Evolutionary conservation across 352 stramenopile genomes (phyloP), one percentile per base, ranked within the genome.

Genomic region (Phytopythium oedochilum): DNA sequence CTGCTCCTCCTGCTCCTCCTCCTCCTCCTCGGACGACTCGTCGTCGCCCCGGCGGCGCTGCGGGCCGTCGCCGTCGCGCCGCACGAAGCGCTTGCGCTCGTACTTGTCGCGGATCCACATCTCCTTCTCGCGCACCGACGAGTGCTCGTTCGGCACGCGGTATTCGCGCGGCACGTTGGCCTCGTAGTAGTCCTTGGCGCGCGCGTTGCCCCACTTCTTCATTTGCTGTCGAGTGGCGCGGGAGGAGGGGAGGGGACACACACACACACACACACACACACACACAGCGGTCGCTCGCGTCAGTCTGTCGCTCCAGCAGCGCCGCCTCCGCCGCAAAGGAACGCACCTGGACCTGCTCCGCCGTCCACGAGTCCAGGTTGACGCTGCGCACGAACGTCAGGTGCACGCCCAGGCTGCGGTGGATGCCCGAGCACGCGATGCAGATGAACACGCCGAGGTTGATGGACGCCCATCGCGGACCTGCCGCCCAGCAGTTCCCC

Each of bases 371-470:
- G 67, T 98, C 94, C 43, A 98, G 68, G 62, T 96, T 96, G 17
- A 96, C 86, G 32, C 83, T 96, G 28, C 92, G 85, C 57, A 98
- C 94, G 57, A 97, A 96, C 18, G 88, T 96, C 34, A 98, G 62
- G 66, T 98, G 93, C 29, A 97, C 88, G 53, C 94, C 94, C 49
- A 98, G 73, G 44, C 83, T 94, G 55, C 94, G 86, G 64, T 98
- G 94, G 64, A 97, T 96, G 29, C 91, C 93, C 17, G 89, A 94
- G 71, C 94, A 98, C 46, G 88, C 78, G 62, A 97, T 96, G 74
- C 94, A 98, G 59, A 98, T 92, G 69, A 98, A 98, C 22, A 97
- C 89, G 29, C 94, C 94, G 18, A 97, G 68, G 71, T 96, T 98
- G 60, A 97, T 95, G 28, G 84, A 96, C 31, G 90, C 92, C 94